Conservation (phyloP, 2,329 filamentous ascomycete species). For the Cladosporium sp. region DNA sequence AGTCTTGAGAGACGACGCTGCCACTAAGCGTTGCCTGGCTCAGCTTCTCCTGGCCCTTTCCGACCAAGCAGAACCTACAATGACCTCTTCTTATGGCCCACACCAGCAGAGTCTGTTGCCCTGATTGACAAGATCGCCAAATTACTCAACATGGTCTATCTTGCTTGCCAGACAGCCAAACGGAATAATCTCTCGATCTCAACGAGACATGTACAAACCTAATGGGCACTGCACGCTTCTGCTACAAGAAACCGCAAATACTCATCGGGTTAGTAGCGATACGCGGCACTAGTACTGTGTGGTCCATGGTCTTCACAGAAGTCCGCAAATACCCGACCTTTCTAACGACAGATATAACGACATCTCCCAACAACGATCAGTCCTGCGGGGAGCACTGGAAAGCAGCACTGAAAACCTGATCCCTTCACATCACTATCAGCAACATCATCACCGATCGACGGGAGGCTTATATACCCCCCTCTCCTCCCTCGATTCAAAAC, state of each 20-base stretch:
- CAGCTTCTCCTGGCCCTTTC: constrained; percentile 94
- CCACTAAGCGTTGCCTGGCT: constrained; percentile 94
- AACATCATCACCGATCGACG: too few relatives aligned
- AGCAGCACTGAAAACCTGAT: too few relatives aligned
- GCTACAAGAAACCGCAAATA: not conserved
- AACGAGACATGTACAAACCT: not conserved
- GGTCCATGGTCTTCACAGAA: too few relatives aligned
- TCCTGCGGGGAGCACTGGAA: too few relatives aligned
- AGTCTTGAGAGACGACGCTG: constrained; percentile 91
- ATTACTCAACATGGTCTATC: too few relatives aligned
- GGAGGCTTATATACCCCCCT: not conserved
- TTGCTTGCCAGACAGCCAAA: too few relatives aligned
- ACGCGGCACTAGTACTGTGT: not conserved
- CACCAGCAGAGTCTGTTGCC: constrained; percentile 14
- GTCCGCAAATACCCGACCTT: not conserved
- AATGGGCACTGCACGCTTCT: not conserved
- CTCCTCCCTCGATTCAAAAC: not conserved
- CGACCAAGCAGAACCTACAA: constrained; percentile 46
- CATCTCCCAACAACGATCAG: not conserved
- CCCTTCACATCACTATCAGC: too few relatives aligned
- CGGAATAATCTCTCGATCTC: not conserved
- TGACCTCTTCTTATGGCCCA: constrained; percentile 18
- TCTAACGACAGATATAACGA: not conserved
- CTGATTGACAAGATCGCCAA: not conserved
- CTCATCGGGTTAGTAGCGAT: not conserved